Evolutionary conservation across 75 land plant species (phyloP).

Genomic region (Selaginella moellendorffii): DNA sequence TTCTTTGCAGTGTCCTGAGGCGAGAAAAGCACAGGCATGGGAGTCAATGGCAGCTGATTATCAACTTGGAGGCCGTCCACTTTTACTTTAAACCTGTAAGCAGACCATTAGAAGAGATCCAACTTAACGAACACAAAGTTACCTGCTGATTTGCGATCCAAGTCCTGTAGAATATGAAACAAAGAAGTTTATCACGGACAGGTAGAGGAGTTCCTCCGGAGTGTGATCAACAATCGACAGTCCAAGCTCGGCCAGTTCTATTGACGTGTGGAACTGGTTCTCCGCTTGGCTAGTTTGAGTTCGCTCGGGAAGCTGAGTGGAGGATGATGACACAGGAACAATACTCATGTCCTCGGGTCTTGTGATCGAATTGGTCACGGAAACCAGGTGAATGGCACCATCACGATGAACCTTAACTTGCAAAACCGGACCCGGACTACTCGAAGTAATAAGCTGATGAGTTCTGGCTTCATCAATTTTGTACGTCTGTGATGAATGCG

Average conservation of each 20-base stretch:
- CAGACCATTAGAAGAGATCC: neutral
- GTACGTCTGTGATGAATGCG: constrained; percentile 37
- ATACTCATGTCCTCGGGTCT: constrained; percentile 22
- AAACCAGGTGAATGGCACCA: constrained; percentile 46
- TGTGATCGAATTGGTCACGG: constrained; percentile 75
- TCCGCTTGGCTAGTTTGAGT: constrained; percentile 15
- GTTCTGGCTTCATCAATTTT: constrained; percentile 63
- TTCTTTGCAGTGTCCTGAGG: constrained; percentile 50
- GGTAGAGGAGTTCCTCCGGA: constrained; percentile 88
- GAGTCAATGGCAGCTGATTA: constrained; percentile 85
- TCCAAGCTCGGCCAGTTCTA: constrained; percentile 85
- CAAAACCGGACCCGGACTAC: constrained; percentile 36
- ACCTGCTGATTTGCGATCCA: constrained; percentile 86
- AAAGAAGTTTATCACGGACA: constrained; percentile 68
- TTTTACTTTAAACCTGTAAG: constrained; percentile 65
- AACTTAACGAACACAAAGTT: neutral
- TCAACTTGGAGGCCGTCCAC: constrained; percentile 77
- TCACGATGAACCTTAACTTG: constrained; percentile 45
- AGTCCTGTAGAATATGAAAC: constrained; percentile 72
- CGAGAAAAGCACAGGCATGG: constrained; percentile 92
- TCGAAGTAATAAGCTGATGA: constrained; percentile 54
- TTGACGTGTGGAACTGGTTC: constrained; percentile 55
- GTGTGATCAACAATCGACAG: constrained; percentile 85
- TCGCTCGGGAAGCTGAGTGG: constrained; percentile 3
- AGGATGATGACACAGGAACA: constrained; percentile 14